Evolutionary conservation across 139 green algal genomes (phyloP), one percentile per base, ranked within the genome.

Genomic region (Choricystis sp.): DNA sequence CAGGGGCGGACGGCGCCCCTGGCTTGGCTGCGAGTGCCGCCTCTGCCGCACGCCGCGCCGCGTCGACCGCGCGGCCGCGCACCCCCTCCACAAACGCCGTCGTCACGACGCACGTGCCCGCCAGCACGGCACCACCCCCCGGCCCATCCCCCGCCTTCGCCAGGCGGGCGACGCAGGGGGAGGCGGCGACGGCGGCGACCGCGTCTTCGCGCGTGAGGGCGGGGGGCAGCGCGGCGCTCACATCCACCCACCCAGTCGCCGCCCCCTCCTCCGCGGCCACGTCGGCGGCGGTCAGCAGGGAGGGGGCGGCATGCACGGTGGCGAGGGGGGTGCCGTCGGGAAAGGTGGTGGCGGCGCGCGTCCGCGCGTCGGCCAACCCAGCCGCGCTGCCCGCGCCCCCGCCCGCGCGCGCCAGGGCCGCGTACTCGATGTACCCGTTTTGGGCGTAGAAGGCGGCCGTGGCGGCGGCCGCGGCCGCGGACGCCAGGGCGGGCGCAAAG

Each of bases 351-450:
- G 69, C 56, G 28, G 94, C 60, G 61, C 86, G 83, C 21, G 40
- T 55, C n/a, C 29, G 49, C 23, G 77, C 64, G 26, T n/a, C n/a
- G n/a, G n/a, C n/a, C n/a, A n/a, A n/a, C n/a, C n/a, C n/a, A n/a
- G n/a, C n/a, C n/a, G n/a, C n/a, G n/a, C n/a, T n/a, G n/a, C 75
- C 40, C 40, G 9, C 9, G 40, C 40, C 9, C 9, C 16, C 58
- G 19, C 52, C 14, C 49, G 9, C 19, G 29, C 56, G 55, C 31
- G 57, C n/a, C 31, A 86, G 74, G 3, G 72, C 73, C 31, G 86
- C 80, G 64, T 91, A 91, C 14, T 64, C 75, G 4, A 94, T 69
- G 65, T 76, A 94, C 28, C 83, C 77, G 62, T 95, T 94, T 65
- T 94, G 83, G 48, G 75, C 58, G 64, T 85, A 96, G 71, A 94